Percentiles rank a stretch among this genome's conserved stretches.
Conservation (phyloP, 2,329 filamentous ascomycete species). For the Trichoderma oligosporum region DNA sequence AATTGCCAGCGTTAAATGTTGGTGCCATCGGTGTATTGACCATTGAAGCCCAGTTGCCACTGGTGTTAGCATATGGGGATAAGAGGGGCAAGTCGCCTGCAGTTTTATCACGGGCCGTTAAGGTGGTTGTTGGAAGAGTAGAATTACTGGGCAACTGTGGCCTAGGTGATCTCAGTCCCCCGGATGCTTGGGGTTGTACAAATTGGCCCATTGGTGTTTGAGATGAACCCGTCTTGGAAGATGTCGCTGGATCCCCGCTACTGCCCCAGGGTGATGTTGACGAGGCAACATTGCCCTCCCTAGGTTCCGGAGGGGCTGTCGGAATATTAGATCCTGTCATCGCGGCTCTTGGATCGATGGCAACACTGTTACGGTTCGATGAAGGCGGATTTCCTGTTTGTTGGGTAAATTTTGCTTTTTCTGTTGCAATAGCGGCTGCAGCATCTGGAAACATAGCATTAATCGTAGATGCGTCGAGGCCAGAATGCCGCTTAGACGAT, state of each 20-base stretch:
- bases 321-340: conserved; percentile 73
- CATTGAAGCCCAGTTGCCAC: conserved; percentile 97
- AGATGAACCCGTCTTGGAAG: conserved; percentile 69
- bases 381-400: conserved; percentile 85
- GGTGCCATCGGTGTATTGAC: conserved; percentile 94
- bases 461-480: conserved; percentile 88
- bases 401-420: conserved; percentile 96
- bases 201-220: conserved; percentile 93
- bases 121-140: conserved; percentile 78
- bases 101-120: conserved; percentile 66
- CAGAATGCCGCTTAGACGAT: conserved; percentile 84
- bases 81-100: conserved; percentile 73
- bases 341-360: conserved; percentile 71
- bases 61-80: conserved; percentile 69
- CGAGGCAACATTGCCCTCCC: conserved; percentile 27
- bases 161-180: conserved; percentile 73
- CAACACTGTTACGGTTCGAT: conserved; percentile 88
- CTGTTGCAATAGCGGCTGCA: conserved; percentile 94
- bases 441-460: conserved; percentile 99
- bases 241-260: conserved; percentile 48
- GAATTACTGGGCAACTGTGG: conserved; percentile 63
- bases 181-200: conserved; percentile 72
- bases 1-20: conserved; percentile 63
- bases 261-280: conserved; percentile 72
- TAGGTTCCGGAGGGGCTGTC: conserved; percentile 41